These are phyloP conservation scores for Solanum rostratum DNA, from an alignment of 257 asterid species.

Conservation along the genomic window DNA sequence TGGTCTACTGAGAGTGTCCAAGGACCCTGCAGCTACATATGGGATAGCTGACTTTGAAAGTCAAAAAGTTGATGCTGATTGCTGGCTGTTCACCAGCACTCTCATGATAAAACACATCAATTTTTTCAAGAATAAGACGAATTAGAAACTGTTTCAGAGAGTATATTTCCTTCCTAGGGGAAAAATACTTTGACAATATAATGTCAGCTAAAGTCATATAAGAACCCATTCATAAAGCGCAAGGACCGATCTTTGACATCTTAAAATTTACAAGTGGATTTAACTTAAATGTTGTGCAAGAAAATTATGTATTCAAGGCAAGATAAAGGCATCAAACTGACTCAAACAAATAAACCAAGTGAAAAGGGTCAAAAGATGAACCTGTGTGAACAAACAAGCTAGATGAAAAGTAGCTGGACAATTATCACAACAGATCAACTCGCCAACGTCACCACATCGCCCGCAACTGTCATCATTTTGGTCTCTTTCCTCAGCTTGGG, in stretches of 20 bases:
- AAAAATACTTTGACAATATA: background rate
- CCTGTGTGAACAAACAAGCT: slow-evolving; percentile 84
- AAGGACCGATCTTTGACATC: background rate
- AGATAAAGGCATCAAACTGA: background rate
- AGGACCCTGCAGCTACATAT: background rate
- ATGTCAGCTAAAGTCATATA: background rate
- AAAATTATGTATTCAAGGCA: background rate
- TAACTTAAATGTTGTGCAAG: background rate
- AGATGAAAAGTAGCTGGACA: slow-evolving; percentile 99
- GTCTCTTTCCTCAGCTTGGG: slow-evolving; percentile 54
- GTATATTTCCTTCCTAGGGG: background rate
- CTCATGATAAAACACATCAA: background rate
- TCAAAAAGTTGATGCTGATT: background rate
- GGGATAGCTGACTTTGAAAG: background rate
- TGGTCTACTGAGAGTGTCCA: background rate
- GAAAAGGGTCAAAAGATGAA: slow-evolving; percentile 20
- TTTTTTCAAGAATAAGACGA: background rate
- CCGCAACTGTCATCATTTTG: slow-evolving; percentile 99
- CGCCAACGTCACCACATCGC: slow-evolving; percentile 94
- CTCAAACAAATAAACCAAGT: background rate
- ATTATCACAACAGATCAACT: slow-evolving; percentile 88
- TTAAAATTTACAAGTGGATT: background rate
- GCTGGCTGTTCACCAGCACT: background rate
- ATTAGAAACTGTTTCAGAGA: background rate
- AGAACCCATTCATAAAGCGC: background rate